Evolutionary conservation across 257 asterid genomes (phyloP).

Genomic region (Buddleja alternifolia): DNA sequence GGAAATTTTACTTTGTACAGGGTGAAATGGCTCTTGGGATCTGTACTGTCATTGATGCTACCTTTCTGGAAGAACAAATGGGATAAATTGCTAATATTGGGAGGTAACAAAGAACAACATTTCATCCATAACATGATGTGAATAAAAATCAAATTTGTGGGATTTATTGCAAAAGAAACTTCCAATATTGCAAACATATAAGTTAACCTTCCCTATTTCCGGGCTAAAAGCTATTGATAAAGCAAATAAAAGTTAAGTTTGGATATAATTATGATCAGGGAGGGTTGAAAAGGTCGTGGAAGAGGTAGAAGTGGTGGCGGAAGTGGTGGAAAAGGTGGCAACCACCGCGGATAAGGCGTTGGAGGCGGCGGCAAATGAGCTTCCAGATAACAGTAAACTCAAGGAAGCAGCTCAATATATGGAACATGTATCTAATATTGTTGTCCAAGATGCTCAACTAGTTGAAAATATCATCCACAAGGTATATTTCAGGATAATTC

Average conservation of each 20-base stretch:
- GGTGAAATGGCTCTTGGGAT: conserved; percentile 67
- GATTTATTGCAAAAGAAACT: too few species aligned
- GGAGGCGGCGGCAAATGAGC: conserved; percentile 49
- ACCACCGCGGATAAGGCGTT: conserved; percentile 49
- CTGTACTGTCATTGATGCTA: conserved; percentile 46
- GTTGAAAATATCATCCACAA: conserved; percentile 53
- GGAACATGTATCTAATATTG: conserved; percentile 48
- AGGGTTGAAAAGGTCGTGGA: conserved; percentile 47
- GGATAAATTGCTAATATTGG: conserved; percentile 43
- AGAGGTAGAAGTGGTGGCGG: conserved; percentile 68
- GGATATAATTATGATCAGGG: conserved; percentile 35
- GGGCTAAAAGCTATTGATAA: too few species aligned
- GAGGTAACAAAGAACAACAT: conserved; percentile 44
- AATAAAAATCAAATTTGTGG: neutral
- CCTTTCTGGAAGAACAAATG: conserved; percentile 65
- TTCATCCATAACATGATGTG: neutral
- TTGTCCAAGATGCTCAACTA: conserved; percentile 59
- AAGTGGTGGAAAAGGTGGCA: conserved; percentile 66
- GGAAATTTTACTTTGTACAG: conserved; percentile 35
- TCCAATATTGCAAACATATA: too few species aligned
- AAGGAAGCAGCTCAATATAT: conserved; percentile 62
- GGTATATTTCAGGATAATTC: conserved; percentile 31
- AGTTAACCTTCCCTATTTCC: too few species aligned
- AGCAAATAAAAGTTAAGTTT: neutral
- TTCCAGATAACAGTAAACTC: conserved; percentile 57